Evolutionary conservation across 176 grass and related monocot species (phyloP), one percentile per base, ranked within the genome.

Genomic region (Phyllostachys edulis): DNA sequence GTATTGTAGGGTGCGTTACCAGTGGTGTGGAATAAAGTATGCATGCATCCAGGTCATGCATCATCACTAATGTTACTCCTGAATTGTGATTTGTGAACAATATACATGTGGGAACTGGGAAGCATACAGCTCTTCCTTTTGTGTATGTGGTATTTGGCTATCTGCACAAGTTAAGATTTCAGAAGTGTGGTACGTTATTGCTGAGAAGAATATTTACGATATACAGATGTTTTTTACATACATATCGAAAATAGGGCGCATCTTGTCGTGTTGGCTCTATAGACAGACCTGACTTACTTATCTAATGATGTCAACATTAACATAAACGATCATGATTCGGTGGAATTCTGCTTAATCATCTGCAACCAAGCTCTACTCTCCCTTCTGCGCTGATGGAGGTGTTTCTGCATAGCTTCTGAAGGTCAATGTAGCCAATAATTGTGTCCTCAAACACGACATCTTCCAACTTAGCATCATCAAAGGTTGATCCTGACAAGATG

Each of bases 371-470:
- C 80, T 84, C 91, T 57, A 77, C 27, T 72, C 91, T 90, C 0
- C 50, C 42, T 0, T 90, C 96, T 68, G 54, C 89, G 15, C 62
- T 90, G n/a, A 98, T 92, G 40, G 87, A 83, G 24, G 89, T 90
- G 54, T 99, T 96, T 85, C 60, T 78, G 44, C 93, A 99, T 23
- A 96, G 80, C 91, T 99, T 99, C 81, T 96, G 96, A 67, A 99
- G 93, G 80, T 99, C 96, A 66, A 99, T 86, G 73, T 92, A 98
- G 34, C 96, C 93, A 0, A 98, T 96, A 60, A 98, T 92, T 4
- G 93, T 99, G 82, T 99, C 96, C 82, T 99, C 96, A 12, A 94
- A 99, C 32, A 76, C 69, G 0, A 45, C 88, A 23, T 85, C 84
- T n/a, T 89, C 69, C 67, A 98, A 87, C 71, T 94, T 83, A 16